Evolutionary conservation across 176 grass and related monocot species (phyloP), one percentile per base, ranked within the genome.

Genomic region (Carex cristatella): DNA sequence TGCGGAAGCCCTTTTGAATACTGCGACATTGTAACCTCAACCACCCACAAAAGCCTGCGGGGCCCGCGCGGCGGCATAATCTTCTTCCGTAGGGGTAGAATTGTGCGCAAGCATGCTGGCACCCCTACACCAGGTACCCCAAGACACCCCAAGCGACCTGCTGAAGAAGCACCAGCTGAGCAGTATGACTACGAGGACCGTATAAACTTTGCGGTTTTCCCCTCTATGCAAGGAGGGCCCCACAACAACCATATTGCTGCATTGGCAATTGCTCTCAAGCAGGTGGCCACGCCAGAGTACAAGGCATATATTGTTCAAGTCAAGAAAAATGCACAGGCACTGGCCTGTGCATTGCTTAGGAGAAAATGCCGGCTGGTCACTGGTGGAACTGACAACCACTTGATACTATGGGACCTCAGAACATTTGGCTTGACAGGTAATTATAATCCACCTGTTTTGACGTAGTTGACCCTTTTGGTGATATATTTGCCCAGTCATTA

Each of bases 161-260:
- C 7, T 2, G 62, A 95, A 89, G 90, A 80, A 65, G 88, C 89
- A 71, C 92, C 81, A 57, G 90, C 38, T 88, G 90, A 94, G 83
- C 69, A 62, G 55, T 95, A 99, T n/a, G 91, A 95, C 70, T 95
- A 86, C 10, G 93, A 95, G 80, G 96, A 99, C 83, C 93, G 67
- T 71, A 95, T 99, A 88, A 99, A 99, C 81, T 95, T 95, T 85
- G 83, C 85, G 32, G 96, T 99, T 86, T 99, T 99, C 40, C 96
- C 96, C 57, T 92, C 91, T 23, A 86, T 99, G 87, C 96, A 99
- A 95, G 96, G 96, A 80, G 96, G 96, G n/a, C 96, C 96, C 2
- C 96, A 99, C 62, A 95, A 99, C 79, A 99, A 95, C 80, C 96
- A 99, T 86, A 94, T 94, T 88, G 93, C 96, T 65, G 96, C 93